These are phyloP conservation scores for Rhodotorula sphaerocarpa DNA, from an alignment of 768 basidiomycete genomes.

Conservation along the genomic window DNA sequence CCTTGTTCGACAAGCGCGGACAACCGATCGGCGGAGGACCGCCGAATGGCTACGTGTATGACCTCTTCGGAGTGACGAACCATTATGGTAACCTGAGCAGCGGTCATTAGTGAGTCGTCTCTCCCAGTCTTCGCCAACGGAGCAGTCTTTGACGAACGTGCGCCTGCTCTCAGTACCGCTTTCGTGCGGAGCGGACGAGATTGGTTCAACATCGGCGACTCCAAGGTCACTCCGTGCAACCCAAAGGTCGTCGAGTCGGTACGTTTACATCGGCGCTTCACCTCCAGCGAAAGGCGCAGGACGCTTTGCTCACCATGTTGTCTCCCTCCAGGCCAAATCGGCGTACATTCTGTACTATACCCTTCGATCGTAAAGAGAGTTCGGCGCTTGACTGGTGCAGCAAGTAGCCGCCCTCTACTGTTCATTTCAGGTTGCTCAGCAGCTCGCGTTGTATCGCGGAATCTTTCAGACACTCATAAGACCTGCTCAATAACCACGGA, in stretches of 20 bases:
- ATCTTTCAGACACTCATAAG: too few species aligned
- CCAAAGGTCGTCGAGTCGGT: constrained; percentile 60
- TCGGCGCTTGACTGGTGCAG: neutral
- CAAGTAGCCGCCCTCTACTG: neutral
- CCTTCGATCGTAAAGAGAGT: constrained; percentile 2
- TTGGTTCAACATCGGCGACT: constrained; percentile 93
- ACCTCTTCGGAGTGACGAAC: constrained; percentile 90
- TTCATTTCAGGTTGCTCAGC: neutral
- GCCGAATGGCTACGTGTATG: constrained; percentile 75
- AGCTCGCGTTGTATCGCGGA: neutral
- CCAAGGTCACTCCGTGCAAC: constrained; percentile 68
- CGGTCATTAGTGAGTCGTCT: constrained; percentile 66
- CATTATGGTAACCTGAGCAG: constrained; percentile 89
- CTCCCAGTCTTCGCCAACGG: neutral
- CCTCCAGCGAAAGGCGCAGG: neutral
- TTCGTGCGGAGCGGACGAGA: constrained; percentile 75
- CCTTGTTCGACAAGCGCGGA: constrained; percentile 49
- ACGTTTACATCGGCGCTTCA: neutral
- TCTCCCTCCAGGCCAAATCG: constrained; percentile 33
- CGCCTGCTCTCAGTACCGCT: constrained; percentile 60
- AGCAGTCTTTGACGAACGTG: neutral
- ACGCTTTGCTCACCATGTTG: neutral
- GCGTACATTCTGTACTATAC: constrained; percentile 43
- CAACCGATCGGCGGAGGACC: constrained; percentile 44
- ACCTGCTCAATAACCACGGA: too few species aligned